A percentile compares a stretch with the other conserved stretches of the same genome.
These are phyloP conservation scores for Strobilomyces dryophilus DNA, from an alignment of 768 basidiomycete species.

Conservation along the genomic window DNA sequence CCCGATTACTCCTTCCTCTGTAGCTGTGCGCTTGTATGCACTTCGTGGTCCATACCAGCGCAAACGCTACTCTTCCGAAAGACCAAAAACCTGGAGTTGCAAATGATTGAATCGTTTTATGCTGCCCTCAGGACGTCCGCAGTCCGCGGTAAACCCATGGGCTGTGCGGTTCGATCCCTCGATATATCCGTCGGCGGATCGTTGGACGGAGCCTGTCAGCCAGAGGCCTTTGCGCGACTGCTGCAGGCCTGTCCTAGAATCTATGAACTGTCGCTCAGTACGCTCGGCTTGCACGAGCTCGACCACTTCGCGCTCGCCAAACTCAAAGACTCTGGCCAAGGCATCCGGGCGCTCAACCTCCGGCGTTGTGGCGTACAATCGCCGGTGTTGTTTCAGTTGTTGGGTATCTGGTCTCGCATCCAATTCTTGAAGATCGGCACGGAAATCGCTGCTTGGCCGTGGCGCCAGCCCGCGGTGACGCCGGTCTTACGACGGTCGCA, in stretches of 20 bases:
- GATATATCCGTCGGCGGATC: constrained; percentile 16
- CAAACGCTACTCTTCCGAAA: constrained; percentile 29
- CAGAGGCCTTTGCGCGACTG: constrained; percentile 10
- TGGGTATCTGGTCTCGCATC: constrained; percentile 36
- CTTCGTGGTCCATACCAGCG: constrained; percentile 25
- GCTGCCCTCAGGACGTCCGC: constrained; percentile 17
- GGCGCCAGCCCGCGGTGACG: constrained; percentile 16
- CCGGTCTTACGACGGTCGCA: constrained; percentile 7
- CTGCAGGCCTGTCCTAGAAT: constrained; percentile 29
- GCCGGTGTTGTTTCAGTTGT: constrained; percentile 40
- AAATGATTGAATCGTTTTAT: constrained; percentile 9
- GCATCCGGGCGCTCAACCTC: constrained; percentile 33
- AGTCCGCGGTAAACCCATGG: constrained; percentile 10
- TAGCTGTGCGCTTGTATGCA: constrained; percentile 25
- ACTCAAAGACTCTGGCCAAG: constrained; percentile 19
- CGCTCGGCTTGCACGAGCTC: constrained; percentile 27
- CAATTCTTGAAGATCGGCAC: constrained; percentile 36
- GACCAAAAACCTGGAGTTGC: constrained; percentile 5
- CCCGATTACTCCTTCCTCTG: constrained; percentile 20
- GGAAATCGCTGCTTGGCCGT: constrained; percentile 36
- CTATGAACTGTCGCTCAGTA: constrained; percentile 32
- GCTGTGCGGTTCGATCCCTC: constrained; percentile 20
- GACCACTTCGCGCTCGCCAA: constrained; percentile 22
- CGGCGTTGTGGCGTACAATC: constrained; percentile 37
- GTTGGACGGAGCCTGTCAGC: constrained; percentile 2